A percentile compares a stretch with the other conserved stretches of the same genome.
phyloP scores from a whole-genome alignment of 2,329 filamentous ascomycete genomes.

The Fusarium vanettenii region DNA sequence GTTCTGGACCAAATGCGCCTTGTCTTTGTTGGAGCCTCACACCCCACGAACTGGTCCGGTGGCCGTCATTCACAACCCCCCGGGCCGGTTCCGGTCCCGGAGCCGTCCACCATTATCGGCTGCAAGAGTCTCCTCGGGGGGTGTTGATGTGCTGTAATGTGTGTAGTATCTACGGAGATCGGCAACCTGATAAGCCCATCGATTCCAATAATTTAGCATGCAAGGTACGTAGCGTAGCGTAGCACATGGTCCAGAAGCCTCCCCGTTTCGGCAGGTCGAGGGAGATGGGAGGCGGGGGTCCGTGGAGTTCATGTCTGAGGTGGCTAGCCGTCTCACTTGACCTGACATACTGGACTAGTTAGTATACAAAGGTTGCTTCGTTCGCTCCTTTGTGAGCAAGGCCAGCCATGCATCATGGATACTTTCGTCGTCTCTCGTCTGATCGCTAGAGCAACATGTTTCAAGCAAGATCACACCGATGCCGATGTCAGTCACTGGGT shows the following conservation, averaged over 20 bases:
- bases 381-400: neutral
- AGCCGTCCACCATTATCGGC: slow-evolving; percentile 26
- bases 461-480: neutral
- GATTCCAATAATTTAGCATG: neutral
- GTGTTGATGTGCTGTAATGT: neutral
- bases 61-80: slow-evolving; percentile 22
- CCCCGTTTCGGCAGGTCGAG: slow-evolving; percentile 34
- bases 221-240: neutral
- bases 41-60: slow-evolving; percentile 4
- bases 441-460: neutral
- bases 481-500: neutral
- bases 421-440: neutral
- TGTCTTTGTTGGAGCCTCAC: slow-evolving; percentile 2
- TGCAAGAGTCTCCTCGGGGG: slow-evolving; percentile 2
- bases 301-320: neutral
- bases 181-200: neutral
- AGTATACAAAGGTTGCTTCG: neutral
- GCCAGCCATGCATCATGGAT: neutral
- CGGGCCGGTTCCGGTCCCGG: slow-evolving; percentile 43
- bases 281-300: slow-evolving; percentile 16
- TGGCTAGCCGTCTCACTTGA: neutral
- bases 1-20: neutral
- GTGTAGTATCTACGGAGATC: slow-evolving; percentile 5
- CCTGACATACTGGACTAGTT: neutral
- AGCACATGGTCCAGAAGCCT: slow-evolving; percentile 28